Percentiles rank a stretch among this genome's conserved stretches.
Conservation (phyloP, 2,329 filamentous ascomycete species). For the Phialophora verrucosa region DNA sequence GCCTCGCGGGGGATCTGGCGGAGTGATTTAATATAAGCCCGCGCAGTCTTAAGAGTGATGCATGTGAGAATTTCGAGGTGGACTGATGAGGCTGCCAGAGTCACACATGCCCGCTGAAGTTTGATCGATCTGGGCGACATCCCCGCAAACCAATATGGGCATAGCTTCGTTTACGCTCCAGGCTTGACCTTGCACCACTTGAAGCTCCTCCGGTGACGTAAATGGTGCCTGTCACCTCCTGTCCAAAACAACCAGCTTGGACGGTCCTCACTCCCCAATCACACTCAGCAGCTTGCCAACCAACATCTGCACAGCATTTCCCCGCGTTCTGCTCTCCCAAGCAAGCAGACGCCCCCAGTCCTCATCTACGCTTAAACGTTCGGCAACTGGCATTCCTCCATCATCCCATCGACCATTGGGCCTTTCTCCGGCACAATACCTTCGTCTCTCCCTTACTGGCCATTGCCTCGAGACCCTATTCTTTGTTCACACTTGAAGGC, state of each 20-base stretch:
- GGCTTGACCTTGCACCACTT: not conserved
- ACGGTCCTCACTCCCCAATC: constrained; percentile 20
- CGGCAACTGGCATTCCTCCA: constrained; percentile 17
- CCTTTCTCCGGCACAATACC: constrained; percentile 22
- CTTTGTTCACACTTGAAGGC: constrained; percentile 7
- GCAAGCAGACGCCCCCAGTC: constrained; percentile 9
- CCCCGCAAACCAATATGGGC: constrained; percentile 4
- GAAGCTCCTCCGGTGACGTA: constrained; percentile 25
- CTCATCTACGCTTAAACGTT: constrained; percentile 20
- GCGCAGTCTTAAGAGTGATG: not conserved
- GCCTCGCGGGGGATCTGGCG: not conserved
- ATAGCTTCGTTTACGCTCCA: constrained; percentile 3
- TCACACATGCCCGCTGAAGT: constrained; percentile 12
- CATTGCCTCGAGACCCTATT: constrained; percentile 13
- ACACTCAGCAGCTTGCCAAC: constrained; percentile 5
- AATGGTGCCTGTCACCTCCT: constrained; percentile 5
- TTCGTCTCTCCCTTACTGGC: constrained; percentile 13
- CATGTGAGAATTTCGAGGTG: not conserved
- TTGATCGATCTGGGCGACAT: not conserved
- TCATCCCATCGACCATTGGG: constrained; percentile 23
- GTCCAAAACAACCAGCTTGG: constrained; percentile 3
- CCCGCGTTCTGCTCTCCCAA: constrained; percentile 21
- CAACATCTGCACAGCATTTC: constrained; percentile 11
- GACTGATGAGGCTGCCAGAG: constrained; percentile 1
- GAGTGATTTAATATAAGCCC: not conserved